Evolutionary conservation across 805 yeast species (phyloP).

Genomic region (Schizosaccharomyces octosporus): DNA sequence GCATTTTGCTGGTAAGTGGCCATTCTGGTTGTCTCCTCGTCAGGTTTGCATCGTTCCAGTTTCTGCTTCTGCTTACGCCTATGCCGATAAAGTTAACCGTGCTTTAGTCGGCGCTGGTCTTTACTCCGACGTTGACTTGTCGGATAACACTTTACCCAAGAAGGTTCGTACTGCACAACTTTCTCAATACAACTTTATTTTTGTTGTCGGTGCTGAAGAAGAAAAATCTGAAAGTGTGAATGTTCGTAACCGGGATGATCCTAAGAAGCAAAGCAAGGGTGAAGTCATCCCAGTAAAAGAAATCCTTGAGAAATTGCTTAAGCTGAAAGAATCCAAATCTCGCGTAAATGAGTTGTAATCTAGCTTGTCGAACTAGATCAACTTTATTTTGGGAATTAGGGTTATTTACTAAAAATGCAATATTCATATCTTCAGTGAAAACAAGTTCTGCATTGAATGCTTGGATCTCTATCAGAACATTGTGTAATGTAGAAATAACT

Average conservation of each 20-base stretch:
- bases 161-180: slow-evolving; percentile 93
- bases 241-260: slow-evolving; percentile 85
- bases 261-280: slow-evolving; percentile 1
- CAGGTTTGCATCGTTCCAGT: slow-evolving; percentile 91
- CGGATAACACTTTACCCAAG: slow-evolving; percentile 93
- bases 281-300: slow-evolving; percentile 29
- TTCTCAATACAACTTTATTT: slow-evolving; percentile 81
- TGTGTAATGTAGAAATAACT: no score
- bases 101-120: slow-evolving; percentile 44
- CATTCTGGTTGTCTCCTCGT: slow-evolving; percentile 99
- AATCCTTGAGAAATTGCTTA: slow-evolving; percentile 43
- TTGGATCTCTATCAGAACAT: no score
- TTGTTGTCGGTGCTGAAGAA: slow-evolving; percentile 93
- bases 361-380: no score
- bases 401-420: no score
- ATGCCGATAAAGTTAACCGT: slow-evolving; percentile 54
- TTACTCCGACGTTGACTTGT: slow-evolving; percentile 75
- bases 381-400: no score
- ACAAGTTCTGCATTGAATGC: no score
- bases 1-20: slow-evolving; percentile 98
- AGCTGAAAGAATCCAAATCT: slow-evolving; percentile 43
- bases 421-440: no score
- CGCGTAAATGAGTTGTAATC: not conserved
- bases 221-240: slow-evolving; percentile 57
- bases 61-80: slow-evolving; percentile 75